phyloP scores from a whole-genome alignment of 345 rosid genomes.

The Salix exigua region DNA sequence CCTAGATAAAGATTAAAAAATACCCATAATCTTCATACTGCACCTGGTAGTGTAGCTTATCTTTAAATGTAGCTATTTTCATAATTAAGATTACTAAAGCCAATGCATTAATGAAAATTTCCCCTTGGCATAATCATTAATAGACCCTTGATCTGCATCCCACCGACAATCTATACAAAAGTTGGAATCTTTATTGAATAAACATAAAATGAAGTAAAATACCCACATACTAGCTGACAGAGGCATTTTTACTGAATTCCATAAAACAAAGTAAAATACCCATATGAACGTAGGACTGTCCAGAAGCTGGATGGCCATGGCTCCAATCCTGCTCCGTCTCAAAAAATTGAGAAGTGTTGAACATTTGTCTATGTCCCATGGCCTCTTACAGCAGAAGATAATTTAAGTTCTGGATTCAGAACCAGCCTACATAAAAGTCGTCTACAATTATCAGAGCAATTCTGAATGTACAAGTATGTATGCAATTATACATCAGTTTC shows the following conservation, averaged over 20 bases:
- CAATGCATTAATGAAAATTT: background rate
- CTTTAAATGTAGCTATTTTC: background rate
- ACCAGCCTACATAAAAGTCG: conserved; percentile 9
- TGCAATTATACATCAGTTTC: background rate
- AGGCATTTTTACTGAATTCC: background rate
- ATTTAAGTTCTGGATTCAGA: conserved; percentile 2
- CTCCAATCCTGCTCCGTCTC: conserved; percentile 14
- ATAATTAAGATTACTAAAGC: background rate
- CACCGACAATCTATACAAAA: background rate
- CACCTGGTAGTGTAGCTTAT: background rate
- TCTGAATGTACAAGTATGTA: background rate
- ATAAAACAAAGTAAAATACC: background rate
- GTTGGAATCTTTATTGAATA: background rate
- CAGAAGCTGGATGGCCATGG: conserved; percentile 1
- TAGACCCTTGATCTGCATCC: background rate
- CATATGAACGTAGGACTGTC: conserved; percentile 1
- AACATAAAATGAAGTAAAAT: too few species aligned
- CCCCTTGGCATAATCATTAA: background rate
- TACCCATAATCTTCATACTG: background rate
- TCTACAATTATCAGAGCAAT: background rate
- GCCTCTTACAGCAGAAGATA: background rate
- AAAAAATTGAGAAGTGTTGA: conserved; percentile 8
- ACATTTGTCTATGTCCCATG: conserved; percentile 20
- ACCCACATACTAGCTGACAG: background rate
- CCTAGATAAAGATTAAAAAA: background rate